Base-by-base conservation (phyloP, 108 stramenopile genomes). In the Cyclostephanos tholiformis region DNA sequence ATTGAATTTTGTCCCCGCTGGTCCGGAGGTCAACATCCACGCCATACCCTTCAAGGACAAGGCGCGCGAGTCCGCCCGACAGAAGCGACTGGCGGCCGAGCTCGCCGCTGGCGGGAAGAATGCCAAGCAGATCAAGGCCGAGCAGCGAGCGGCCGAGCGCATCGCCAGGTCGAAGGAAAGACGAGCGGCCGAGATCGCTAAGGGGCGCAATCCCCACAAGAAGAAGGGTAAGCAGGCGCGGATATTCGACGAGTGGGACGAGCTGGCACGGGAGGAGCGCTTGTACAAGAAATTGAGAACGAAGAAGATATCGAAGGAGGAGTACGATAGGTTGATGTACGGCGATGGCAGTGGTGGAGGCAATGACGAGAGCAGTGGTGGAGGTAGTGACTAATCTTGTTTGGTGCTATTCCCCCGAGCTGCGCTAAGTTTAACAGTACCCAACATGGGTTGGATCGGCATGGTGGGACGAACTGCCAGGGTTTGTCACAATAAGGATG, bases 221-320 rank as follows among this genome's bases (percentile, higher is more conserved):
- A 96, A 96, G 85, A 79, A 90, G 39, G 95, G 98, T 20, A 76
- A 86, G 51, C 85, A 95, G 57, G 85, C 86, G 44, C 87, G 89
- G 66, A 89, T 99, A 36, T 73, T 89, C 26, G 97, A 97, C 66
- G 99, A 99, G 67, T 99, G 99, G 99, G 98, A 99, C 59, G 97
- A 98, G 46, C 79, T 99, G 38, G 99, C 97, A 6, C 93, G 92
- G 72, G 99, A 99, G 74, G 98, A 98, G 71, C 69, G 97, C 26
- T 78, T 98, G 71, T 92, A 86, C 77, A 95, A 96, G 79, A 95
- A 96, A 75, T 53, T 97, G 41, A 81, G 87, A 20, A 72, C 69
- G 39, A 92, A 92, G 19, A 97, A 97, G 80, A 90, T 97, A 22
- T 76, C 93, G 5, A 80, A 96, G 62, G 91, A 87, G 27, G 80